Evolutionary conservation across 2,329 filamentous ascomycete genomes (phyloP).

Genomic region (Botryotinia calthae): DNA sequence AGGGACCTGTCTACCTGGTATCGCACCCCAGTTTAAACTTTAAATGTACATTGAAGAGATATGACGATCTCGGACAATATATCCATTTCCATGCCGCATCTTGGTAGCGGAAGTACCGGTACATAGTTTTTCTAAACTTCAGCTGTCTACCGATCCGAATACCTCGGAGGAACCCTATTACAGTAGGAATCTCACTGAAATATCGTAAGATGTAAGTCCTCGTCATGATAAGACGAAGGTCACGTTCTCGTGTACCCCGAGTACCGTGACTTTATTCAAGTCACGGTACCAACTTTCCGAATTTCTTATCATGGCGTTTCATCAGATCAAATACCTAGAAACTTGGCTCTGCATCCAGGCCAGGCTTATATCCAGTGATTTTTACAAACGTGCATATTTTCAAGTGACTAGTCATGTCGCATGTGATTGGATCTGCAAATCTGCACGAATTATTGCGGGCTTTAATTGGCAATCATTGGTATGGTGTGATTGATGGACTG

Average conservation of each 20-base stretch:
- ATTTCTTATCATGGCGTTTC: neutral
- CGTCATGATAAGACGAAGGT: neutral
- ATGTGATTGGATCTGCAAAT: slow-evolving; percentile 6
- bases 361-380: neutral
- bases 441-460: neutral
- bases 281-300: neutral
- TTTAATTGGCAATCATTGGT: neutral
- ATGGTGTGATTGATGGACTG: neutral
- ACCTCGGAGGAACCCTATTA: neutral
- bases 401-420: slow-evolving; percentile 3
- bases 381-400: neutral
- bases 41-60: neutral
- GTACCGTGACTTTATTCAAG: neutral
- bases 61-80: neutral
- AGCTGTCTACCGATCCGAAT: neutral
- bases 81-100: neutral
- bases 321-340: neutral
- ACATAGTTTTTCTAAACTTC: neutral
- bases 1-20: neutral
- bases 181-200: neutral
- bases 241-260: slow-evolving; percentile 7
- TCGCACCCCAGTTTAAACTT: neutral
- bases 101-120: neutral
- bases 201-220: neutral
- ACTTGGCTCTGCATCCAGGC: neutral